These are phyloP conservation scores for Monosporozyma servazzii DNA, from an alignment of 805 yeast genomes.

Conservation along the genomic window DNA sequence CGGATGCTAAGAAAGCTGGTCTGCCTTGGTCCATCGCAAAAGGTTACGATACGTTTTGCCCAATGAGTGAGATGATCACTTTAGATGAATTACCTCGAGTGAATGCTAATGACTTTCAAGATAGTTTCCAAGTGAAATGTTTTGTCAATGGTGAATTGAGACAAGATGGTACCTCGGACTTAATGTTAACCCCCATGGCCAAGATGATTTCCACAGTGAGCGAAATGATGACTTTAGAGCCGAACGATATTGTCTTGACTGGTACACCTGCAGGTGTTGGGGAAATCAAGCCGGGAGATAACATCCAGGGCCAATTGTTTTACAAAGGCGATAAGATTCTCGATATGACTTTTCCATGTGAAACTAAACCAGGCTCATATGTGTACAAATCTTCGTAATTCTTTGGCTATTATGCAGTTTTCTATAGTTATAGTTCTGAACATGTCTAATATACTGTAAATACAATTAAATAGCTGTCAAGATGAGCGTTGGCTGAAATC, in stretches of 20 bases:
- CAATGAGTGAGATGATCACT: conserved; percentile 68
- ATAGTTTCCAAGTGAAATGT: conserved; percentile 23
- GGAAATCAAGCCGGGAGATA: conserved; percentile 66
- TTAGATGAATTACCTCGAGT: conserved; percentile 53
- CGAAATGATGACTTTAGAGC: conserved; percentile 79
- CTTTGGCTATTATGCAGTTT: not conserved
- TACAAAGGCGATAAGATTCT: conserved; percentile 49
- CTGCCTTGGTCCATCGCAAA: conserved; percentile 95
- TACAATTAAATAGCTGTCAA: too few relatives aligned
- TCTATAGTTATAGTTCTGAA: too few relatives aligned
- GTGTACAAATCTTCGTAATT: conserved; percentile 36
- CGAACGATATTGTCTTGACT: conserved; percentile 85
- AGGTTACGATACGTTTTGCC: conserved; percentile 94
- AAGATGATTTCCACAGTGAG: conserved; percentile 73
- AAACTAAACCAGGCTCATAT: conserved; percentile 51
- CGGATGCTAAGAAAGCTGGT: conserved; percentile 87
- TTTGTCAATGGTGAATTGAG: conserved; percentile 56
- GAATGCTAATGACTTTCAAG: conserved; percentile 34
- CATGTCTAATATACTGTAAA: too few relatives aligned
- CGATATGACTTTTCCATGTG: conserved; percentile 28
- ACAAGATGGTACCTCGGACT: conserved; percentile 66
- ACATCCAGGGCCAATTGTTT: conserved; percentile 51
- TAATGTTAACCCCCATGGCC: conserved; percentile 87
- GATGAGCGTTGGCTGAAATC: too few relatives aligned
- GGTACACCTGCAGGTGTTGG: conserved; percentile 99